These are phyloP conservation scores for Mucor racemosus DNA, from an alignment of 371 early-diverging fungal genomes.

Conservation along the genomic window DNA sequence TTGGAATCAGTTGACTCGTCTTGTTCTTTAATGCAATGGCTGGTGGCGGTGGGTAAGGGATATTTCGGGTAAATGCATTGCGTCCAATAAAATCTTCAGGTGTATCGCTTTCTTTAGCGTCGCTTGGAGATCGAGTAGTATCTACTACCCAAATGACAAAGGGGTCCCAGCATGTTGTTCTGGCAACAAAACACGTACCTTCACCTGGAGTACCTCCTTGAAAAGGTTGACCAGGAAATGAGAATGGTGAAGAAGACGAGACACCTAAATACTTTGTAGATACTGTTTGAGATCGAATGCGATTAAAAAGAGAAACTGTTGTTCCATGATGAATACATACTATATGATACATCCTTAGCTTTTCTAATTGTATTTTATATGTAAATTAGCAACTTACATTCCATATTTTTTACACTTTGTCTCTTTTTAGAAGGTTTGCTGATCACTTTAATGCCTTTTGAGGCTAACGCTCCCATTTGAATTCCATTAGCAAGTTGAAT, in stretches of 20 bases:
- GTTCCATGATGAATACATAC: constrained; percentile 85
- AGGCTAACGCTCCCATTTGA: constrained; percentile 72
- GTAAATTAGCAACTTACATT: constrained; percentile 47
- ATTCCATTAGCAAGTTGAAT: constrained; percentile 70
- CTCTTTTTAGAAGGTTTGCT: constrained; percentile 87
- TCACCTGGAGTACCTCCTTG: constrained; percentile 9
- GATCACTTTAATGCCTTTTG: constrained; percentile 84
- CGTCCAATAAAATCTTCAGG: constrained; percentile 33
- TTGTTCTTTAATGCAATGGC: constrained; percentile 71
- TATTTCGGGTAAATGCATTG: constrained; percentile 29
- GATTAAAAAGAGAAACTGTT: constrained; percentile 81
- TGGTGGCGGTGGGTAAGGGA: constrained; percentile 68
- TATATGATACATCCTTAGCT: constrained; percentile 4
- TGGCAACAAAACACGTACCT: constrained; percentile 73
- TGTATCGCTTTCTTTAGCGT: constrained; percentile 28
- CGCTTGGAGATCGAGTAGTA: constrained; percentile 51
- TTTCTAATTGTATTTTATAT: not conserved
- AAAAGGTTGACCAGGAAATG: constrained; percentile 29
- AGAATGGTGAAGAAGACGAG: constrained; percentile 37
- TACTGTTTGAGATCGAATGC: constrained; percentile 89
- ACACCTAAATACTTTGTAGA: constrained; percentile 86
- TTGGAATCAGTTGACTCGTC: constrained; percentile 77
- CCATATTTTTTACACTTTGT: constrained; percentile 86
- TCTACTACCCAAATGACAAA: constrained; percentile 89
- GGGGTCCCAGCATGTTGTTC: constrained; percentile 84